Evolutionary conservation across 2,329 filamentous ascomycete species (phyloP).

Genomic region (Trichoderma gracile): DNA sequence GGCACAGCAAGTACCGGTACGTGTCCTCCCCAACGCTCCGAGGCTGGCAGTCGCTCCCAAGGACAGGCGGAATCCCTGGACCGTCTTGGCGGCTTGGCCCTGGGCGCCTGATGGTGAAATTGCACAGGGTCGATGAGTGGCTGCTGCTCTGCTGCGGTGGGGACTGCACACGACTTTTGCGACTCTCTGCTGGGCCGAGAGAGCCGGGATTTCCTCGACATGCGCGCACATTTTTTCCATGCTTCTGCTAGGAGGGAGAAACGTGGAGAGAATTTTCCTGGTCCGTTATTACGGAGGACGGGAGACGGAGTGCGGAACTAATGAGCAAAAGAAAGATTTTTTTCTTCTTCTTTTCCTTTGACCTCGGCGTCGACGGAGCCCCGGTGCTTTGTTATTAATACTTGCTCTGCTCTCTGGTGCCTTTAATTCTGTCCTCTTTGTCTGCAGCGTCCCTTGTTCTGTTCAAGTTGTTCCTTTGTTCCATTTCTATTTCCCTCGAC

Average conservation of each 20-base stretch:
- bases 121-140: conserved; percentile 25
- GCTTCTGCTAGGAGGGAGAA: neutral
- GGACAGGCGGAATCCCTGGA: conserved; percentile 25
- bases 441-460: too few relatives aligned
- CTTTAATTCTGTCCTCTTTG: too few relatives aligned
- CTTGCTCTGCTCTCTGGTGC: too few relatives aligned
- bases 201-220: conserved; percentile 11
- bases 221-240: conserved; percentile 11
- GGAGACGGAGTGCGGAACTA: neutral
- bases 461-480: too few relatives aligned
- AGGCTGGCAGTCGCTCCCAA: conserved; percentile 12
- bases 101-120: conserved; percentile 27
- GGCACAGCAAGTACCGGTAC: conserved; percentile 22
- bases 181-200: conserved; percentile 3
- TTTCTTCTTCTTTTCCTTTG: neutral
- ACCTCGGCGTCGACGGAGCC: conserved; percentile 2
- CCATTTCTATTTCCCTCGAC: neutral
- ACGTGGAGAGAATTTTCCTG: neutral
- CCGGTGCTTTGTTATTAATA: neutral
- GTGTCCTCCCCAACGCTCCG: neutral
- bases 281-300: neutral
- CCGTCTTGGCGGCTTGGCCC: conserved; percentile 19
- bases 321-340: too few relatives aligned
- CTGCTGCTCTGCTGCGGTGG: conserved; percentile 18
- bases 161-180: conserved; percentile 1